phyloP scores from a whole-genome alignment of 805 yeast genomes.

The Candida insectorum region DNA sequence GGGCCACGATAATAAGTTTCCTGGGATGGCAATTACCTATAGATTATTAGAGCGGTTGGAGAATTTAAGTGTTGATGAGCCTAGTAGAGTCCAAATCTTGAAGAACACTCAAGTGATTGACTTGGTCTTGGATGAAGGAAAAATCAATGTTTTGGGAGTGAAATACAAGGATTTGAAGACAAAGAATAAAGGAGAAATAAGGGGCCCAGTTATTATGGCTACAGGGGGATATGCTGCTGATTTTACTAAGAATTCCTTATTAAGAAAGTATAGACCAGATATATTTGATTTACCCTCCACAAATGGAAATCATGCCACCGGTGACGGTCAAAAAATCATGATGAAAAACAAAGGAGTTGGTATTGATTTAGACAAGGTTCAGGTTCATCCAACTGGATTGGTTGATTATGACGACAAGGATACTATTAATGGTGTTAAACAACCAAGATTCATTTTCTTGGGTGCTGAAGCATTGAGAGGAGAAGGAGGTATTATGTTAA shows the following conservation, averaged over 20 bases:
- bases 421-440: conserved; percentile 30
- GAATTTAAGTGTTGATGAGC: conserved; percentile 41
- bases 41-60: conserved; percentile 50
- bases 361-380: conserved; percentile 63
- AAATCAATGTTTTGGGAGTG: conserved; percentile 25
- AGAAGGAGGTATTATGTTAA: conserved; percentile 60
- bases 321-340: conserved; percentile 59
- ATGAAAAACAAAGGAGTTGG: conserved; percentile 50
- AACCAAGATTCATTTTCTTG: conserved; percentile 51
- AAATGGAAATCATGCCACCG: conserved; percentile 59
- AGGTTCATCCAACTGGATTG: conserved; percentile 67
- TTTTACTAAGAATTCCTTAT: conserved; percentile 48
- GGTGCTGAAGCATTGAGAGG: conserved; percentile 69
- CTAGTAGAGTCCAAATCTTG: conserved; percentile 39
- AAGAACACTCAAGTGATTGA: conserved; percentile 43
- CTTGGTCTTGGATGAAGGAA: conserved; percentile 30
- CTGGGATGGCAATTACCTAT: conserved; percentile 65
- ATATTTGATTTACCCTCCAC: conserved; percentile 55
- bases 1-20: conserved; percentile 62
- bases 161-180: conserved; percentile 30
- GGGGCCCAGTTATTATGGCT: conserved; percentile 59
- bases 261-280: conserved; percentile 57
- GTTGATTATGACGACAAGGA: conserved; percentile 48
- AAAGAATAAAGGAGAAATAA: conserved; percentile 27
- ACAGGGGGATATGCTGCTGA: conserved; percentile 72